A percentile compares a stretch with the other conserved stretches of the same genome.
phyloP scores from a whole-genome alignment of 225 moss, liverwort and hornwort genomes.

The Takakia lepidozioides region DNA sequence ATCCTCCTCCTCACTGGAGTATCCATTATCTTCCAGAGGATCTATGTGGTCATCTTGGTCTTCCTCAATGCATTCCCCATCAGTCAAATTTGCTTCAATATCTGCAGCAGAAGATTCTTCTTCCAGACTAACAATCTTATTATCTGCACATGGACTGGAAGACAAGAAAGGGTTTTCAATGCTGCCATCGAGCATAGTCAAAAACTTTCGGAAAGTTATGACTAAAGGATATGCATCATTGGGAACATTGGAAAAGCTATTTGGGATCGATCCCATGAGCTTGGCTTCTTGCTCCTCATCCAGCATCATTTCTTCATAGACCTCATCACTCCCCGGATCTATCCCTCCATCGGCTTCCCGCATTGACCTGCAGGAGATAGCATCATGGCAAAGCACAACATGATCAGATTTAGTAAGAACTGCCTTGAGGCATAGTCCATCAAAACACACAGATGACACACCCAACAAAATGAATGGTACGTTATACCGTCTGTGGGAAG shows the following conservation, averaged over 20 bases:
- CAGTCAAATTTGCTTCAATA: too few species aligned
- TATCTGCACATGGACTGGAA: not conserved
- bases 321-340: slow-evolving; percentile 2
- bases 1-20: too few species aligned
- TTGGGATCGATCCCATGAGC: slow-evolving; percentile 47
- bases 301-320: slow-evolving; percentile 40
- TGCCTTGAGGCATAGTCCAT: not conserved
- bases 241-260: slow-evolving; percentile 23
- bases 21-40: too few species aligned
- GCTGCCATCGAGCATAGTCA: slow-evolving; percentile 55
- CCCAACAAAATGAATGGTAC: too few species aligned
- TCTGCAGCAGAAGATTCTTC: too few species aligned
- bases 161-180: slow-evolving; percentile 16
- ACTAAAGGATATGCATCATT: slow-evolving; percentile 30
- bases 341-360: slow-evolving; percentile 12
- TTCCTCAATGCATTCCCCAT: too few species aligned
- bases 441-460: not conserved
- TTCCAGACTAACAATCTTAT: too few species aligned
- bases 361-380: slow-evolving; percentile 25
- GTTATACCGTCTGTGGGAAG: too few species aligned
- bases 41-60: too few species aligned
- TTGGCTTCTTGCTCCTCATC: slow-evolving; percentile 43
- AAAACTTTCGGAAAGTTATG: slow-evolving; percentile 43
- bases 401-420: not conserved
- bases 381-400: too few species aligned